These are phyloP conservation scores for Pisolithus orientalis DNA, from an alignment of 768 basidiomycete species.

Conservation along the genomic window DNA sequence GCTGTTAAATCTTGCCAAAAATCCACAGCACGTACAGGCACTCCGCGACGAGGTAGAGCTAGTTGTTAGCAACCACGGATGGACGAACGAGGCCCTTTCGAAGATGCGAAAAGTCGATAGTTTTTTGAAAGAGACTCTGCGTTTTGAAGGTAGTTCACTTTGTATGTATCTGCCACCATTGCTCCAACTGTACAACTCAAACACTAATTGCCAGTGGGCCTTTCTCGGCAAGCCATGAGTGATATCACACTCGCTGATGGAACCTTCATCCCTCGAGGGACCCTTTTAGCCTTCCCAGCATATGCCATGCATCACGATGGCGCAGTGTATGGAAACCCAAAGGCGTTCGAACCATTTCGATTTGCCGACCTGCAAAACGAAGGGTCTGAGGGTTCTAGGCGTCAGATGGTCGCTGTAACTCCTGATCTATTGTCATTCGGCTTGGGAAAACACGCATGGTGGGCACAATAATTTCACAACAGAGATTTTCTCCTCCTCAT, in stretches of 20 bases:
- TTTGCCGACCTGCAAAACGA: constrained; percentile 26
- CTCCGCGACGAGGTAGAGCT: constrained; percentile 32
- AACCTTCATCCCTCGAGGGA: constrained; percentile 27
- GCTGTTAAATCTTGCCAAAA: background rate
- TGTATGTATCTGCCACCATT: constrained; percentile 4
- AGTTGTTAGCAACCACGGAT: constrained; percentile 18
- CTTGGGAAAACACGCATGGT: constrained; percentile 13
- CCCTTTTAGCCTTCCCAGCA: constrained; percentile 14
- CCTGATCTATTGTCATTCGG: constrained; percentile 32
- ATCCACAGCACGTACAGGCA: constrained; percentile 7
- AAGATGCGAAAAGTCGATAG: constrained; percentile 32
- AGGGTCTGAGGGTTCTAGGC: background rate
- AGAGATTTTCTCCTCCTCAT: background rate
- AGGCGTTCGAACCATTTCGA: constrained; percentile 39
- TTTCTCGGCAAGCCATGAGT: constrained; percentile 25
- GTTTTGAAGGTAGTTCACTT: constrained; percentile 19
- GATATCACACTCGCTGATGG: constrained; percentile 31
- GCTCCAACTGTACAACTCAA: background rate
- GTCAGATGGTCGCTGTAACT: constrained; percentile 26
- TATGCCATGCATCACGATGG: constrained; percentile 5
- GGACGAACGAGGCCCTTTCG: constrained; percentile 14
- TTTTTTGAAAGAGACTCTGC: constrained; percentile 31
- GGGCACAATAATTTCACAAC: no score
- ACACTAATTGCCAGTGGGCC: constrained; percentile 11
- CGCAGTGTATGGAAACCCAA: constrained; percentile 22